Percentiles rank a stretch among this genome's conserved stretches.
Conservation (phyloP, 768 basidiomycete genomes). For the Xanthoconium purpureum region DNA sequence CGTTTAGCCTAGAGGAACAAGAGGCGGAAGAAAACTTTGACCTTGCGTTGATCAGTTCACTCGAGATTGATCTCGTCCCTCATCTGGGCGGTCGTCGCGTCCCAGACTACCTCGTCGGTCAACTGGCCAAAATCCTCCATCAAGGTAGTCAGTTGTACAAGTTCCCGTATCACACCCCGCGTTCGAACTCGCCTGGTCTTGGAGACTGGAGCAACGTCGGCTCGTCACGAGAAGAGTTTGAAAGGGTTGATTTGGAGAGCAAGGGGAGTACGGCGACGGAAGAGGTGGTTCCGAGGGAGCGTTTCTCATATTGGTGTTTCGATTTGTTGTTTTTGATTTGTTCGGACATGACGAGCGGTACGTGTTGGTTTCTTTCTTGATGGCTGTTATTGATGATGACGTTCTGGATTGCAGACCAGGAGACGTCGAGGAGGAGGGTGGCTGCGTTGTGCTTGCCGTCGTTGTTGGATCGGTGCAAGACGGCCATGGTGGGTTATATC, state of each 20-base stretch:
- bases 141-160: slow-evolving; percentile 68
- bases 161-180: slow-evolving; percentile 1
- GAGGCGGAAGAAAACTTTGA: slow-evolving; percentile 85
- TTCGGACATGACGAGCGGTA: slow-evolving; percentile 62
- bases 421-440: slow-evolving; percentile 58
- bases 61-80: slow-evolving; percentile 80
- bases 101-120: slow-evolving; percentile 66
- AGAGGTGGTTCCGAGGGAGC: slow-evolving; percentile 63
- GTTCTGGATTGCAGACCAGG: slow-evolving; percentile 48
- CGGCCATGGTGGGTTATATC: slow-evolving; percentile 66
- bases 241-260: slow-evolving; percentile 38
- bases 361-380: slow-evolving; percentile 1
- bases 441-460: slow-evolving; percentile 71
- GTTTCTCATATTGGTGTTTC: slow-evolving; percentile 92
- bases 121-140: slow-evolving; percentile 68
- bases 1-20: slow-evolving; percentile 61
- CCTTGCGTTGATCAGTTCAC: slow-evolving; percentile 67
- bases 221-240: slow-evolving; percentile 28
- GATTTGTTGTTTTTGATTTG: slow-evolving; percentile 83
- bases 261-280: slow-evolving; percentile 62
- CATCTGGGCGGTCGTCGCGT: slow-evolving; percentile 66
- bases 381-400: not conserved
- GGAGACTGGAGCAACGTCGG: slow-evolving; percentile 6
- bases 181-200: slow-evolving; percentile 9
- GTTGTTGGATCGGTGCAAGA: slow-evolving; percentile 73